These are phyloP conservation scores for Lichtheimia ramosa DNA, from an alignment of 371 early-diverging fungal genomes.

Conservation along the genomic window DNA sequence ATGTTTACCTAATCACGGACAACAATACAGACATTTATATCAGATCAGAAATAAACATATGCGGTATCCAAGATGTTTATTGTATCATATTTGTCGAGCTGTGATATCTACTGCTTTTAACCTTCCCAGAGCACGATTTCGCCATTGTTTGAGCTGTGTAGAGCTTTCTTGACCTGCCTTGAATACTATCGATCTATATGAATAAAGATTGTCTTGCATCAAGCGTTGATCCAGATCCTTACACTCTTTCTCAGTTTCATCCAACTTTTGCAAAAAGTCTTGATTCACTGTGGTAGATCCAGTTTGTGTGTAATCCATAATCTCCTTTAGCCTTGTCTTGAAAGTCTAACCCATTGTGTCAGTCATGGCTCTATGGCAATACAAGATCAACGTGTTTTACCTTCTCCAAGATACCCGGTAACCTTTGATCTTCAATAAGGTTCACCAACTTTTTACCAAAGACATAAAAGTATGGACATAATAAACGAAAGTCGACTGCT, in stretches of 20 bases:
- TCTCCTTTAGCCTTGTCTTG: slow-evolving; percentile 28
- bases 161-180: slow-evolving; percentile 41
- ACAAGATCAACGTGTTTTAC: slow-evolving; percentile 10
- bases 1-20: too few species aligned
- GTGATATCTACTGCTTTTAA: slow-evolving; percentile 1
- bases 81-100: not conserved
- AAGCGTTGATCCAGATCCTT: slow-evolving; percentile 10
- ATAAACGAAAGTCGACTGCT: slow-evolving; percentile 31
- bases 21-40: too few species aligned
- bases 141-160: slow-evolving; percentile 29
- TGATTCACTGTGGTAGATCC: slow-evolving; percentile 24
- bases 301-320: slow-evolving; percentile 44
- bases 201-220: too few species aligned
- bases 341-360: slow-evolving; percentile 27
- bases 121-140: not conserved
- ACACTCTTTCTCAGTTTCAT: slow-evolving; percentile 52
- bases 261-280: slow-evolving; percentile 41
- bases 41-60: not conserved
- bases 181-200: slow-evolving; percentile 23
- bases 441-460: slow-evolving; percentile 41
- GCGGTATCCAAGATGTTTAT: not conserved
- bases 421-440: slow-evolving; percentile 26
- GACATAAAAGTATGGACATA: slow-evolving; percentile 45
- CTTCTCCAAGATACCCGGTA: slow-evolving; percentile 31
- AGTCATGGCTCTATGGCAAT: too few species aligned